Evolutionary conservation across 2,329 filamentous ascomycete species (phyloP), one percentile per base, ranked within the genome.

Genomic region (Aspergillus quadrilineatus): DNA sequence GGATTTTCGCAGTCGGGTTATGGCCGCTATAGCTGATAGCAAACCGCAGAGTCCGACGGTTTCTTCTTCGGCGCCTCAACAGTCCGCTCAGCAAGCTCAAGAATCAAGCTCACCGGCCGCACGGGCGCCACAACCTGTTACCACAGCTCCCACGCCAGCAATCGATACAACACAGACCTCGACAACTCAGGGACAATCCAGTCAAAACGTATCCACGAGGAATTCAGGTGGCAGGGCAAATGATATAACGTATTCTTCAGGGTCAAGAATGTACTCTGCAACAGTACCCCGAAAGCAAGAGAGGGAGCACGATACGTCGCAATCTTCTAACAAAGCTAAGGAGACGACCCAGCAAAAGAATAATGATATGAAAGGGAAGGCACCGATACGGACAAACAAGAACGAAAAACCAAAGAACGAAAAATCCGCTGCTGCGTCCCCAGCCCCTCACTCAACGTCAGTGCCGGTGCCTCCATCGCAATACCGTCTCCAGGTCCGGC

Each of bases 401-500:
- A 8, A 46, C 50, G 36, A 48, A n/a, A 53, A 52, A 14, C 58
- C 62, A 22, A 48, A n/a, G 52, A 52, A 14, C 58, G 61, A 22
- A 55, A 9, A 37, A 14, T 10, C 34, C 34, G 14, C 47, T 4
- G 55, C 53, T 4, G 55, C 57, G 44, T 39, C 53, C 6, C 15
- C 57, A 12, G 14, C 42, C 39, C 53, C 53, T 48, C 59, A 50
- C 10, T 55, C 55, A n/a, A 54, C 60, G 42, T 45, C 62, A 32
- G 53, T 59, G 44, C 53, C 64, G 22, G 57, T 60, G 15, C 63
- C 65, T 42, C 69, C 69, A 22, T 66, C 60, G 53, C 72, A 64
- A 59, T 86, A 84, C 61, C 83, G 87, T 15, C 77, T 97, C 1
- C 90, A 94, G 66, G 84, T 96, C 15, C 85, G 92, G 6, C 79